Percentiles rank a stretch among this genome's conserved stretches.
phyloP scores from a whole-genome alignment of 495 filamentous ascomycete species.

The Aeminium ludgeri region DNA sequence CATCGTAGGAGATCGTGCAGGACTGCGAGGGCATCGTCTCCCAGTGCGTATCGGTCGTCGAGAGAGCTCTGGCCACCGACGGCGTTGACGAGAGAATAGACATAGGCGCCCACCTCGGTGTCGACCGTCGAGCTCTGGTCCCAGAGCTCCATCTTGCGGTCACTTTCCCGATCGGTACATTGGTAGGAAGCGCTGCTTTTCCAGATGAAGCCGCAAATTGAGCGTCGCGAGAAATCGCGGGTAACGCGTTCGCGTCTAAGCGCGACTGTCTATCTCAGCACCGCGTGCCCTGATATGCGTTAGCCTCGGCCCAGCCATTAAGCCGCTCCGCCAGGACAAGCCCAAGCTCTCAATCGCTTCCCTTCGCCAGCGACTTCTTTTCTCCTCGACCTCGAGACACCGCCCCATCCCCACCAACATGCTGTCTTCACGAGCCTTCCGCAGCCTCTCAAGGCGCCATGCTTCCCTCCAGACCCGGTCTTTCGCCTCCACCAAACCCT shows the following conservation, averaged over 20 bases:
- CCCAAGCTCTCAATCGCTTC: too few species aligned
- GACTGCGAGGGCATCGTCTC: slow-evolving; percentile 83
- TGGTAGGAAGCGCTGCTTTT: too few species aligned
- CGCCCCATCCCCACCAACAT: slow-evolving; percentile 1
- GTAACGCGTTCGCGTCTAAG: too few species aligned
- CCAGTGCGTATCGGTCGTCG: slow-evolving; percentile 69
- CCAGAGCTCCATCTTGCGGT: slow-evolving; percentile 6
- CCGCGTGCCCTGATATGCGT: too few species aligned
- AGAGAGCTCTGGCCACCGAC: slow-evolving; percentile 75
- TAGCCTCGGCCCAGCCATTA: too few species aligned
- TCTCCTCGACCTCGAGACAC: too few species aligned
- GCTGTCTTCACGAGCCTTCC: slow-evolving; percentile 8
- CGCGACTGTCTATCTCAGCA: too few species aligned
- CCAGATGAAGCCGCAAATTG: too few species aligned
- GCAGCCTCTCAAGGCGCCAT: slow-evolving; percentile 4
- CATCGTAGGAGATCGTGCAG: slow-evolving; percentile 85
- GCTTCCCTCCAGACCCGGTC: slow-evolving; percentile 23
- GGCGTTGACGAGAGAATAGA: slow-evolving; percentile 80
- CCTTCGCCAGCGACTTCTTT: too few species aligned
- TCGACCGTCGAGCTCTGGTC: slow-evolving; percentile 29
- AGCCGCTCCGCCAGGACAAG: too few species aligned
- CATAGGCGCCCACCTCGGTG: slow-evolving; percentile 75
- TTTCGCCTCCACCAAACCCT: slow-evolving; percentile 32
- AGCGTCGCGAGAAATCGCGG: too few species aligned
- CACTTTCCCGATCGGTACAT: too few species aligned